These are phyloP conservation scores for Nyssa sinensis DNA, from an alignment of 148 eudicot species.

Conservation along the genomic window DNA sequence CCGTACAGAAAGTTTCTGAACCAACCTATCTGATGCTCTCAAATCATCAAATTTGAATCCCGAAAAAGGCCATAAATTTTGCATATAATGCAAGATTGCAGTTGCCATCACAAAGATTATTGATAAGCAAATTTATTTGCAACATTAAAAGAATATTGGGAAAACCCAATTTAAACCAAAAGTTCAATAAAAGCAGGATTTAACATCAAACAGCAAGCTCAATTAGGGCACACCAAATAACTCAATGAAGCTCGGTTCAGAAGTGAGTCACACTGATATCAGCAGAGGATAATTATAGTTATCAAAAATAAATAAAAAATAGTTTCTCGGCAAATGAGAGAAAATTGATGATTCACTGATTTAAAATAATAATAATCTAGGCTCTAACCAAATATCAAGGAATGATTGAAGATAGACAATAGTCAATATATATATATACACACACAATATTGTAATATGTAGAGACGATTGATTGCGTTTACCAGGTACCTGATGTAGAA, in stretches of 20 bases:
- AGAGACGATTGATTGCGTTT: not conserved
- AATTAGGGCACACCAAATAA: not conserved
- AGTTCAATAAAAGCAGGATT: no score
- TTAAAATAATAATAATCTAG: no score
- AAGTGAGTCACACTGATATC: no score
- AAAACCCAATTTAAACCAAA: not conserved
- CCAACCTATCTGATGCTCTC: constrained; percentile 55
- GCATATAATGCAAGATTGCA: constrained; percentile 23
- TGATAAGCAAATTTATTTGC: not conserved
- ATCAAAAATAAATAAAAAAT: no score
- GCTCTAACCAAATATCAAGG: not conserved
- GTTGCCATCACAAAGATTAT: constrained; percentile 17
- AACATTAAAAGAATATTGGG: no score
- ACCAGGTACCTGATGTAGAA: constrained; percentile 4
- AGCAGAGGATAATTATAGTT: no score
- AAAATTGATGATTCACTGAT: not conserved
- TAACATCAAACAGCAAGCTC: no score
- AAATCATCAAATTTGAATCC: constrained; percentile 33
- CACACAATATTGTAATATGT: not conserved
- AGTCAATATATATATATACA: not conserved
- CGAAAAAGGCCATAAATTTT: constrained; percentile 52
- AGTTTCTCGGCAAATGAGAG: not conserved
- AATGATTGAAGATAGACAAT: not conserved
- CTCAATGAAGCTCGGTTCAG: not conserved
- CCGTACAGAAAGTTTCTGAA: constrained; percentile 53